Percentiles rank a stretch among this genome's conserved stretches.
Conservation (phyloP, 768 basidiomycete genomes). For the Postia placenta region DNA sequence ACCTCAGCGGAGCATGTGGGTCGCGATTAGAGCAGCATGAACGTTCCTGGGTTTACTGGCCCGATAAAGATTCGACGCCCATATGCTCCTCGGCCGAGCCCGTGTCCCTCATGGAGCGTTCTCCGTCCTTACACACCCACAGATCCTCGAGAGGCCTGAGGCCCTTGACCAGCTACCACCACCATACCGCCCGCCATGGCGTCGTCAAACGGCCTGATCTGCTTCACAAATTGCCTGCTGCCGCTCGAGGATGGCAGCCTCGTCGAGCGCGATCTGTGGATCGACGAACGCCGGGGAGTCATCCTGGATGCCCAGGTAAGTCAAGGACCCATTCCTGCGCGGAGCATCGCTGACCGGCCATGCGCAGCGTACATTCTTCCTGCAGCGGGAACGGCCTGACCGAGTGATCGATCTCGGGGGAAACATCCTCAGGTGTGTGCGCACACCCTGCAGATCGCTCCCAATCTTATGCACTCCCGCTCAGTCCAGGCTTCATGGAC, state of each 20-base stretch:
- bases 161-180: not conserved
- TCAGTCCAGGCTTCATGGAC: slow-evolving; percentile 80
- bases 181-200: slow-evolving; percentile 22
- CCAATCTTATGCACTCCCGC: not conserved
- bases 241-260: slow-evolving; percentile 76
- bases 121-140: not conserved
- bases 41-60: too few species aligned
- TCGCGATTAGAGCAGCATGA: too few species aligned
- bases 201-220: slow-evolving; percentile 60
- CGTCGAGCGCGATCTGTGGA: slow-evolving; percentile 72
- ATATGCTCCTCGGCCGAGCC: slow-evolving; percentile 4
- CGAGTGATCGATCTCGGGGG: slow-evolving; percentile 65
- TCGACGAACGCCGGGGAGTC: slow-evolving; percentile 66
- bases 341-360: not conserved
- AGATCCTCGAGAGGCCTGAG: not conserved
- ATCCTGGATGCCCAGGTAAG: slow-evolving; percentile 68
- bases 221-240: slow-evolving; percentile 84
- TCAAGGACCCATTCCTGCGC: not conserved
- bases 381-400: slow-evolving; percentile 53
- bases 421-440: slow-evolving; percentile 62
- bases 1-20: too few species aligned
- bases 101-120: slow-evolving; percentile 1
- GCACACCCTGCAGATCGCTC: not conserved
- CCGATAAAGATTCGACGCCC: slow-evolving; percentile 3
- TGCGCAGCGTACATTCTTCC: slow-evolving; percentile 61